Evolutionary conservation across 1,139 yeast species (phyloP), one percentile per base, ranked within the genome.

Genomic region (Lodderomyces pseudojiufengensis): DNA sequence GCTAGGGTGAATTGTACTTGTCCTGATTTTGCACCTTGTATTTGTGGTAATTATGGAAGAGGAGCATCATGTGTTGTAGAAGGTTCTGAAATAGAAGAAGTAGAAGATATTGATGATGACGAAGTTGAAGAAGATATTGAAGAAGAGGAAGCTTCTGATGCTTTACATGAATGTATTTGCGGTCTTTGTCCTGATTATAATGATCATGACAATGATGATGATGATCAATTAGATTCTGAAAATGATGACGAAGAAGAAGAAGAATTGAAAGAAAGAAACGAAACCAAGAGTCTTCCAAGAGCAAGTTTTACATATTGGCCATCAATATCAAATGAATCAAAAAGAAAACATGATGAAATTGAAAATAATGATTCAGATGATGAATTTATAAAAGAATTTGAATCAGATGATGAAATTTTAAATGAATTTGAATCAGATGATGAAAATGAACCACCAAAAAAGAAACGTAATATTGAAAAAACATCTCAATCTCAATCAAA

Each of bases 381-480:
- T 18, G 20, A 18, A 18, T 5, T 5, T 18, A 5, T 18, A 18
- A 7, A 33, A 26, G 32, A 27, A 26, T 6, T 26, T 14, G 20
- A 18, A 5, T 18, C 7, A 7, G 26, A 21, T 18, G 25, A 18
- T 14, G 20, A 18, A 18, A 18, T 5, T 18, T 18, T 18, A 18
- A 7, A 33, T 22, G 32, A 27, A 26, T 6, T 26, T 14, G 20
- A 18, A 5, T 18, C 7, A 7, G 26, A 21, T 18, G 25, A 18
- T 14, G 24, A 21, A 22, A 35, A 35, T 24, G 27, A 31, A 21
- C 42, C 46, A 16, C 43, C 42, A 10, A 40, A 35, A 23, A 50
- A 50, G 24, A 47, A 39, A 36, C 26, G 13, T 14, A 22, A 24
- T 1, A 39, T 33, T 5, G 27, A 38, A 22, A 29, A 32, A 14